Evolutionary conservation across 768 basidiomycete species (phyloP).

Genomic region (Russula ochroleuca): DNA sequence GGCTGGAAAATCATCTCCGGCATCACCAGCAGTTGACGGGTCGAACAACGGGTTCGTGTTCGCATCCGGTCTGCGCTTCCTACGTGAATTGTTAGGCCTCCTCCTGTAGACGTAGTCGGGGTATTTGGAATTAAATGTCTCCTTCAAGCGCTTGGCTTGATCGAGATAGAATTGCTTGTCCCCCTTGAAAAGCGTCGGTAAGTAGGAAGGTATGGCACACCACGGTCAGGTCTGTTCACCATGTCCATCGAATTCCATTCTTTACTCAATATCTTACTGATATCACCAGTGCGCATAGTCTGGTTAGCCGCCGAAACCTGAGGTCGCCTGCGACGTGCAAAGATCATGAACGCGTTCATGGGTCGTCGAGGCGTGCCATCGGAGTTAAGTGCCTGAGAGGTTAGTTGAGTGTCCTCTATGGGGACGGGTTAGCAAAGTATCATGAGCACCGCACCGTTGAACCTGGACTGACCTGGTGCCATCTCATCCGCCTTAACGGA

Average conservation of each 20-base stretch:
- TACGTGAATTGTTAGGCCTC: conserved; percentile 82
- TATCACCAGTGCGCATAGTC: conserved; percentile 85
- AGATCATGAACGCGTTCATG: conserved; percentile 95
- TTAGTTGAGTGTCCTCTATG: conserved; percentile 40
- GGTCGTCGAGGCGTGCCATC: conserved; percentile 87
- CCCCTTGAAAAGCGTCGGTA: conserved; percentile 39
- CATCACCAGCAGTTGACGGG: conserved; percentile 33
- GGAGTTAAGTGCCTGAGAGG: conserved; percentile 74
- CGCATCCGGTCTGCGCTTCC: conserved; percentile 45
- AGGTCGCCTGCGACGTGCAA: conserved; percentile 74
- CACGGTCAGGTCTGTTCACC: conserved; percentile 41
- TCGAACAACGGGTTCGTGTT: conserved; percentile 34
- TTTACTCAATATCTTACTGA: conserved; percentile 80
- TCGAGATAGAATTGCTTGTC: conserved; percentile 88
- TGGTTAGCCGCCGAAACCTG: conserved; percentile 86
- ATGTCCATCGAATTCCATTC: conserved; percentile 81
- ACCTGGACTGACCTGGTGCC: conserved; percentile 14
- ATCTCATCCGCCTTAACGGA: conserved; percentile 21
- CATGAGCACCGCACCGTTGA: not conserved
- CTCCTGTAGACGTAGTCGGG: conserved; percentile 89
- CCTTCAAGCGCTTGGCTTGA: conserved; percentile 81
- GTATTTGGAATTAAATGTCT: conserved; percentile 79
- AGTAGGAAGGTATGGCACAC: conserved; percentile 11
- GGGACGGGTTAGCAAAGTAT: not conserved
- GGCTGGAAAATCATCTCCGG: conserved; percentile 32